Base-by-base conservation (phyloP, 148 eudicot species). In the Tetragonia tetragonoides region DNA sequence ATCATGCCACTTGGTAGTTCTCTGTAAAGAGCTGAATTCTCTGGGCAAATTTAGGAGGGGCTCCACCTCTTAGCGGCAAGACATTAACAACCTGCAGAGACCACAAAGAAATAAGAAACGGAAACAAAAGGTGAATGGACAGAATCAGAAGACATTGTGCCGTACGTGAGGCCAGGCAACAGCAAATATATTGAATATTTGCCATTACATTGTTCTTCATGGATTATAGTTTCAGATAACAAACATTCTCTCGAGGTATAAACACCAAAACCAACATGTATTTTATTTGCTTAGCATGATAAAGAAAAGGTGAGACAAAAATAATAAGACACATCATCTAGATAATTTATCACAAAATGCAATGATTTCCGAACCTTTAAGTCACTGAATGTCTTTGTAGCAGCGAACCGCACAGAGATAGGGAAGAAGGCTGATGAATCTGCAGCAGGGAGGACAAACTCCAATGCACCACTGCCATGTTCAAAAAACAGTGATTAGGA, bases 371-470 rank as follows among this genome's bases (percentile, higher is more conserved):
- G 46, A 70, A 95, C 99, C 99, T 91, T 93, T 39, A 95, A 68
- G 78, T 87, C 90, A 84, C 99, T 91, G 87, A 90, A 95, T 56
- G 98, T 95, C 49, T 78, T 90, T 70, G 95, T 75, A 78, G 99
- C 91, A 75, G 93, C 76, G 73, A 95, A 95, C 38, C 91, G 90
- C 75, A 90, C 99, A 62, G 97, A 89, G 63, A 95, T 91, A 49
- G 99, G 99, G 83, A 91, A 95, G 79, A 95, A 93, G 66, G 82
- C 87, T 34, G 99, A 93, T 65, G 97, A 66, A 80, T 93, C 97
- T 62, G 91, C 87, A 49, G 97, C 89, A 78, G 99, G 99, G 78
- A 95, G 91, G 62, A 89, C 92, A 78, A 95, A 95, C 85, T 95
- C 99, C 92, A 95, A 75, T 54, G 97, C 84, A 66, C 99, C 99